These are phyloP conservation scores for Plasmodium cynomolgi DNA, from an alignment of 169 alveolate species.

Conservation along the genomic window DNA sequence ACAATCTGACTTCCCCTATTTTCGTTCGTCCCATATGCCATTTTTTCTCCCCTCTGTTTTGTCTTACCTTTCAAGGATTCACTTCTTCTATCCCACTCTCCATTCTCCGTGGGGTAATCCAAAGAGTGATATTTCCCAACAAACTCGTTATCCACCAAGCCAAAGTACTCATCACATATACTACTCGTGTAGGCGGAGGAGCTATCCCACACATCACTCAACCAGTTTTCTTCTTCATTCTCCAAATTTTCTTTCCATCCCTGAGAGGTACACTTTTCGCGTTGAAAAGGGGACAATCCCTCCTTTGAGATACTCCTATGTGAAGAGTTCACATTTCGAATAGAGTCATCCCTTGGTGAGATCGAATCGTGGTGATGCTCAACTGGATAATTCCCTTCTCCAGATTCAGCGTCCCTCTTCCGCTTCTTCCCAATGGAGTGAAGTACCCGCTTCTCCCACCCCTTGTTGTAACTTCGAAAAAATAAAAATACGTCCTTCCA, in stretches of 20 bases:
- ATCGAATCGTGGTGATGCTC: neutral
- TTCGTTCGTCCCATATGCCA: neutral
- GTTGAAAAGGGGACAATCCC: neutral
- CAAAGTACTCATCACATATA: neutral
- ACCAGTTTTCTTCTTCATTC: neutral
- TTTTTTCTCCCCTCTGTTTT: neutral
- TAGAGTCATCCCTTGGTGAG: neutral
- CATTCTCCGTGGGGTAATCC: neutral
- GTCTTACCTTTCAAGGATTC: neutral
- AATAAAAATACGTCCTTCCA: constrained; percentile 43
- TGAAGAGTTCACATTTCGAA: neutral
- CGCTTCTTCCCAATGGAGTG: neutral
- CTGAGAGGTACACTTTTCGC: neutral
- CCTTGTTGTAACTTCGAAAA: constrained; percentile 17
- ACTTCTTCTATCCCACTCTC: neutral
- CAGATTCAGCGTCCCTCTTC: neutral
- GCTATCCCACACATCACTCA: neutral
- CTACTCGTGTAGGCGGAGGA: neutral
- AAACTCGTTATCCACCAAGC: neutral
- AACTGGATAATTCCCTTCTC: neutral
- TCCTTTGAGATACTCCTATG: neutral
- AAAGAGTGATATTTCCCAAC: neutral
- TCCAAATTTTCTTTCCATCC: neutral
- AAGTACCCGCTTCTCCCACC: neutral
- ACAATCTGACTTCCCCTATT: neutral